Base-by-base conservation (phyloP, 169 alveolate species). In the Prorocentrum cordatum region DNA sequence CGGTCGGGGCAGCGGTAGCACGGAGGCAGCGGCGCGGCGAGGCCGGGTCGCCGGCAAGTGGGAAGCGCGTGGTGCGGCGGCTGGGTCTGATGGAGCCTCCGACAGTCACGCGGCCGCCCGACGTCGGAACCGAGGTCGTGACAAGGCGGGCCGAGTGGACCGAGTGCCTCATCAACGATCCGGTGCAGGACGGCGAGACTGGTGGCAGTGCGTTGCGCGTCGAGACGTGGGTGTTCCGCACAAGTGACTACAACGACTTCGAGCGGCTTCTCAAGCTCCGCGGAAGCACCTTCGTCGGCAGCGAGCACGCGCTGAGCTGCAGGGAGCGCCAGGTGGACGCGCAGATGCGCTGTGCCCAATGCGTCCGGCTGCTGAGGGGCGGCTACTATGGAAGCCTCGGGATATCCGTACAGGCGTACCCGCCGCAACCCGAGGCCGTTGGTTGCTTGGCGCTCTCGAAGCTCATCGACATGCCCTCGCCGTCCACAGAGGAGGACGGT, bases 101-200 rank as follows among this genome's bases (percentile, higher is more conserved):
- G n/a, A n/a, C n/a, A n/a, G n/a, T n/a, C n/a, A n/a, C n/a, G n/a
- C n/a, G n/a, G n/a, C n/a, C n/a, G n/a, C n/a, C n/a, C n/a, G n/a
- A n/a, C n/a, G n/a, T n/a, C n/a, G n/a, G n/a, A n/a, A n/a, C n/a
- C n/a, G n/a, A n/a, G n/a, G n/a, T n/a, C n/a, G n/a, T n/a, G n/a
- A n/a, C n/a, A n/a, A n/a, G n/a, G n/a, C n/a, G n/a, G n/a, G 39
- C 71, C 47, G 75, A 77, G 5, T 77, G 87, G 87, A 77, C 87
- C 26, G 87, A 77, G 59, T 77, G 87, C 66, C 66, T 77, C 61
- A 77, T 77, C 87, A 54, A 59, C n/a, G 27, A 36, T 26, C 87
- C 87, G 20, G 87, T 24, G 20, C 14, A 61, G 3, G 18, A 62
- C 9, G 7, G 71, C 71, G 5, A 14, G 16, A 0, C 27, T 0